Evolutionary conservation across 192 early-diverging fungal species (phyloP), one percentile per base, ranked within the genome.

Genomic region (Podila verticillata): DNA sequence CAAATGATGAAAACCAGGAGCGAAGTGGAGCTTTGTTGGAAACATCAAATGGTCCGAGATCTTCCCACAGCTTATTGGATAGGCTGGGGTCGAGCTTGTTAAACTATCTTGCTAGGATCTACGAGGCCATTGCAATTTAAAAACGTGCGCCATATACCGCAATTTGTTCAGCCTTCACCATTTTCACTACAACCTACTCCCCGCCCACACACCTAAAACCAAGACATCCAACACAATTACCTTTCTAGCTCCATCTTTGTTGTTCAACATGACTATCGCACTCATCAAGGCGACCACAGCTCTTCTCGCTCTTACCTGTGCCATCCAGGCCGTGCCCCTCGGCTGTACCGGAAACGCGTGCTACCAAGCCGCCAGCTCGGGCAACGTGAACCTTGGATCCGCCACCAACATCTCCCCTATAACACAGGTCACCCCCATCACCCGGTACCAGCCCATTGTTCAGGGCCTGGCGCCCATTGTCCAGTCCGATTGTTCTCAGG

Each of bases 401-500:
- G 56, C 54, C 28, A 72, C 69, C 24, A 66, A 57, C 12, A 13
- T 79, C 7, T 29, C 60, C 12, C 75, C 75, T 2, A 58, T 63
- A 32, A 71, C 69, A 1, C 31, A 78, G 1, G 57, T 70, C 20
- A 66, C n/a, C 47, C 74, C 74, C 17, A 39, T 77, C 56, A 70
- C 75, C 7, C 75, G 59, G 6, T 70, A 66, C 49, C 64, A 71
- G 22, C 75, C 75, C 51, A 44, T 67, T 26, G 39, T 72, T 39
- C 57, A 79, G 30, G 20, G 51, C 17, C 61, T 66, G 8, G 29
- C 75, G 0, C 69, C 68, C 15, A 13, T 72, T n/a, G 68, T 78
- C 68, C 39, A 78, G 8, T 62, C 73, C 3, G 68, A 47, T 7
- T 68, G 32, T n/a, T 36, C n/a, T 0, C 51, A 54, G 3, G 51